These are phyloP conservation scores for Fomitopsis serialis DNA, from an alignment of 768 basidiomycete genomes.

Conservation along the genomic window DNA sequence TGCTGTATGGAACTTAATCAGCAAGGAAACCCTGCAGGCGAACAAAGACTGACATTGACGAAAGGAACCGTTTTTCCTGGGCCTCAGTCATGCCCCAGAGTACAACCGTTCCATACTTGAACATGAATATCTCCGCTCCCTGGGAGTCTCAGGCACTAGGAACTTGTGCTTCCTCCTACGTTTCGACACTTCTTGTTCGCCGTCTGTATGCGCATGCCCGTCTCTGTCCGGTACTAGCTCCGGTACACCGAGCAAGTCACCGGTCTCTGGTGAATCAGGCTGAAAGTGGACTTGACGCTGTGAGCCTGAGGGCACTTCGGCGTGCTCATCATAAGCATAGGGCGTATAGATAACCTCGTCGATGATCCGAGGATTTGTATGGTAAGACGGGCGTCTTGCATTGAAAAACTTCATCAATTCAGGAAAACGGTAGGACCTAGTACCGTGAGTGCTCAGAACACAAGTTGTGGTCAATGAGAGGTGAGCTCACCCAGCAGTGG, in stretches of 20 bases:
- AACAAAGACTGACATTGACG: slow-evolving; percentile 67
- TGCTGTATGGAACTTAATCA: slow-evolving; percentile 41
- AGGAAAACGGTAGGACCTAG: slow-evolving; percentile 84
- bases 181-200: slow-evolving; percentile 28
- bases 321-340: slow-evolving; percentile 65
- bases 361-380: slow-evolving; percentile 81
- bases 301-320: slow-evolving; percentile 8
- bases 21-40: background rate
- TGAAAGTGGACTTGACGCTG: slow-evolving; percentile 12
- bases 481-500: slow-evolving; percentile 73
- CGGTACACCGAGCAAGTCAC: slow-evolving; percentile 75
- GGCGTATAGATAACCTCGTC: slow-evolving; percentile 95
- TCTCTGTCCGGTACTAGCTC: slow-evolving; percentile 44
- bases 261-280: slow-evolving; percentile 32
- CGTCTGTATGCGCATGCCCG: slow-evolving; percentile 9
- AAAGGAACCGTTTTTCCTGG: slow-evolving; percentile 86
- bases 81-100: slow-evolving; percentile 97
- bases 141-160: slow-evolving; percentile 42
- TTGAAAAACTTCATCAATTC: slow-evolving; percentile 88
- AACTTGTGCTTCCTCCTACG: slow-evolving; percentile 60
- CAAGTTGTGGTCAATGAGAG: background rate
- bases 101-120: slow-evolving; percentile 91
- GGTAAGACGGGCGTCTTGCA: slow-evolving; percentile 76
- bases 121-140: slow-evolving; percentile 89
- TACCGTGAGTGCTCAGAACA: slow-evolving; percentile 25